Base-by-base conservation (phyloP, 139 green algal genomes). In the Chlamydomonas urium region DNA sequence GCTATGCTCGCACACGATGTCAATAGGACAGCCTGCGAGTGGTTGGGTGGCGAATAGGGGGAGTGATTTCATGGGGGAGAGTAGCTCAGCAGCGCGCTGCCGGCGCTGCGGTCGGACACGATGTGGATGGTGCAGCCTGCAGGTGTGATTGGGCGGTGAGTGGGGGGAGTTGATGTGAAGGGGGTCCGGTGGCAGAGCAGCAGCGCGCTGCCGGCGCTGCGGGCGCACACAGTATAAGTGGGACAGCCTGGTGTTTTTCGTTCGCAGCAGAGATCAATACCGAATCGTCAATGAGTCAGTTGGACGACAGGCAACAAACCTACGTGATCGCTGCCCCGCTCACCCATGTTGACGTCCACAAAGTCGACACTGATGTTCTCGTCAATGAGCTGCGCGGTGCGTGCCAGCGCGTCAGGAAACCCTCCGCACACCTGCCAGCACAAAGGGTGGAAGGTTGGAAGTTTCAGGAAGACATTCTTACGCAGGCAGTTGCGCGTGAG, bases 281-380 rank as follows among this genome's bases (percentile, higher is more conserved):
- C n/a, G n/a, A n/a, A n/a, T n/a, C n/a, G n/a, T n/a, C n/a, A n/a
- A n/a, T n/a, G n/a, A n/a, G n/a, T n/a, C n/a, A n/a, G n/a, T n/a
- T n/a, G n/a, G n/a, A n/a, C n/a, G n/a, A n/a, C n/a, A n/a, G n/a
- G n/a, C n/a, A n/a, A n/a, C n/a, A n/a, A n/a, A n/a, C n/a, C 59
- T 6, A 26, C 21, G 38, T 66, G 29, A 10, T 26, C 28, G 5
- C 14, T 38, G 10, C 14, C 42, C 53, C 53, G 10, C 31, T 71
- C 63, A 32, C 72, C 74, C 71, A 79, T 79, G 84, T 98, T 99
- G 74, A 98, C 80, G 82, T 99, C 94, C 37, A 97, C 77, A 75
- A 97, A 98, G 80, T 97, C 87, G 2, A 92, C 84, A n/a, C 84
- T 36, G 8, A 79, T 53, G 14, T 83, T 65, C 4, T 92, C 85